phyloP scores from a whole-genome alignment of 371 early-diverging fungal genomes.

The Apophysomyces ossiformis region DNA sequence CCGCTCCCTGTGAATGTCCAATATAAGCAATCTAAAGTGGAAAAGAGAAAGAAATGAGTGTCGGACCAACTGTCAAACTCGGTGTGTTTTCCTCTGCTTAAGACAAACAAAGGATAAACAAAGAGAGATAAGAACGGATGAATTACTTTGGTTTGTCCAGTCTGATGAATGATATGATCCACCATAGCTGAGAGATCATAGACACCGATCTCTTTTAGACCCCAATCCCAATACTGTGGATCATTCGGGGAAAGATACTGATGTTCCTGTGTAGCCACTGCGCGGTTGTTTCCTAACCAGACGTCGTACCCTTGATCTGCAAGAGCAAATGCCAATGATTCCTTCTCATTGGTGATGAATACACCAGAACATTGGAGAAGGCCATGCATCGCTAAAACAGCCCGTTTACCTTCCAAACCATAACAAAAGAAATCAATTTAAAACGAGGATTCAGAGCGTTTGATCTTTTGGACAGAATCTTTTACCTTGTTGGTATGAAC shows the following conservation, averaged over 20 bases:
- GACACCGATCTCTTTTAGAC: conserved; percentile 53
- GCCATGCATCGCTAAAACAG: conserved; percentile 63
- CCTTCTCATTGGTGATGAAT: conserved; percentile 53
- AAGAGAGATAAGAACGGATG: no score
- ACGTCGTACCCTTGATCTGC: conserved; percentile 59
- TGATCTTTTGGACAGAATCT: background rate
- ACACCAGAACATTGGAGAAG: conserved; percentile 66
- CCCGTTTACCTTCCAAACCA: conserved; percentile 24
- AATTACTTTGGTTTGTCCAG: conserved; percentile 35
- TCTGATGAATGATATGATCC: conserved; percentile 38
- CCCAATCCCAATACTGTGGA: conserved; percentile 61
- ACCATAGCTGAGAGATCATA: conserved; percentile 55
- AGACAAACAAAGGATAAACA: no score
- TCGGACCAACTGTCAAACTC: background rate
- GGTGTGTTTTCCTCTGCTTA: background rate
- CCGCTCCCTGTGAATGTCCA: conserved; percentile 67
- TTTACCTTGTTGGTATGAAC: background rate
- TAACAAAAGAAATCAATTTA: background rate
- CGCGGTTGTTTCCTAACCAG: conserved; percentile 57
- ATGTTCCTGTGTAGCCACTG: conserved; percentile 32
- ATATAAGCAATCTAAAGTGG: conserved; percentile 49
- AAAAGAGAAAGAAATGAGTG: background rate
- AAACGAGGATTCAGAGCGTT: no score
- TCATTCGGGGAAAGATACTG: conserved; percentile 32
- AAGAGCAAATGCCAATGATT: conserved; percentile 59